These are phyloP conservation scores for Cyclotella cryptica DNA, from an alignment of 108 stramenopile genomes.

Conservation along the genomic window DNA sequence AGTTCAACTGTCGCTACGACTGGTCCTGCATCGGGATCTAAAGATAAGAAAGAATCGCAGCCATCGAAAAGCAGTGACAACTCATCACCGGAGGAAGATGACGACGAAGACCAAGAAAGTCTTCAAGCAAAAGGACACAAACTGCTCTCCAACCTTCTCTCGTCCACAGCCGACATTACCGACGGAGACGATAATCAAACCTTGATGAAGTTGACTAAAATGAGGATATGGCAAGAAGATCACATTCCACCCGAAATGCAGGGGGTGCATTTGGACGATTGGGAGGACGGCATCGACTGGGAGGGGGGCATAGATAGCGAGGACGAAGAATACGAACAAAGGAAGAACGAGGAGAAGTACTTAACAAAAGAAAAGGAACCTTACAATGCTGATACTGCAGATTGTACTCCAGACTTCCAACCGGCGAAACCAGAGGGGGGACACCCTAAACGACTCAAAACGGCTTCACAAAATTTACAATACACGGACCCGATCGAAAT, in stretches of 20 bases:
- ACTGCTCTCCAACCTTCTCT: background rate
- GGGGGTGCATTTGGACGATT: constrained; percentile 77
- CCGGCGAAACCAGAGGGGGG: constrained; percentile 36
- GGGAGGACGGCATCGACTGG: constrained; percentile 89
- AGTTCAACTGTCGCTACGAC: background rate
- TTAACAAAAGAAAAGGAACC: background rate
- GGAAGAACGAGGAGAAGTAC: constrained; percentile 19
- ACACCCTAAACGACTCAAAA: constrained; percentile 32
- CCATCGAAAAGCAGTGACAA: background rate
- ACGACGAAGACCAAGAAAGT: constrained; percentile 6
- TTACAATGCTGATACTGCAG: constrained; percentile 8
- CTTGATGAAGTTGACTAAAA: constrained; percentile 29
- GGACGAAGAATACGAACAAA: constrained; percentile 17
- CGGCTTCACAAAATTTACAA: background rate
- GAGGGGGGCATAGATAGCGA: constrained; percentile 57
- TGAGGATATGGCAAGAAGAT: constrained; percentile 49
- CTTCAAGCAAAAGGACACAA: background rate
- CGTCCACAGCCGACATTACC: constrained; percentile 12
- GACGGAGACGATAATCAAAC: constrained; percentile 43
- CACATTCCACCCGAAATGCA: constrained; percentile 64
- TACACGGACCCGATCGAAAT: constrained; percentile 44
- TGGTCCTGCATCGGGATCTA: no score
- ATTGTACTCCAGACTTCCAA: constrained; percentile 18
- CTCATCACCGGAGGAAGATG: background rate
- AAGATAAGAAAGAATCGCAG: background rate